Base-by-base conservation (phyloP, 305 asterid species). In the Solanum hybrid region DNA sequence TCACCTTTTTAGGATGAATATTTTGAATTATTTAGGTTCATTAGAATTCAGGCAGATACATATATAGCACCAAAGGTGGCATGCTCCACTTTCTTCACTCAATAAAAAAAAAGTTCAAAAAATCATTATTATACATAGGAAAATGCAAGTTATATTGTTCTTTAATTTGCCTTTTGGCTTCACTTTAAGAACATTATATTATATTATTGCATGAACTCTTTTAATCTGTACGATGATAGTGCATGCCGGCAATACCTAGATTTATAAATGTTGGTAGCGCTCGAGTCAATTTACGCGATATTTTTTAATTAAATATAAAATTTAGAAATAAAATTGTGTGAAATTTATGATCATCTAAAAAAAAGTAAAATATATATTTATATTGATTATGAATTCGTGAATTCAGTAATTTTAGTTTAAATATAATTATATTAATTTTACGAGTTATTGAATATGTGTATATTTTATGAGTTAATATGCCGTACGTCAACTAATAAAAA, bases 71-170 rank as follows among this genome's bases (percentile, higher is more conserved):
- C 26, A 10, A 60, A 60, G 26, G 71, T 60, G 10, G 1, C 26
- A 19, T 93, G 95, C 93, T 93, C 92, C 94, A 91, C 93, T 94
- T 91, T 92, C 75, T 89, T 90, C 93, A 89, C 92, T 92, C 95
- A 91, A 89, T 90, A 7, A 19, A 60, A 56, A 56, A 60, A 60
- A 7, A 60, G 5, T 60, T 19, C 26, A 19, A 60, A 60, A 60
- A 64, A 19, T 31, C 69, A 89, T 86, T 79, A 64, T 88, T 81
- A 89, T 26, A 10, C 77, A 86, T 87, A 34, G n/a, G 88, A 81
- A 87, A 86, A 45, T 89, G 13, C 76, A 60, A 26, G 78, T 34
- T 87, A 64, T 90, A 75, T 75, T 34, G 64, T 45, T 79, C 87
- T 88, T 38, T 73, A 29, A 13, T 73, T 73, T 6, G 71, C 86